Evolutionary conservation across 2,329 filamentous ascomycete species (phyloP).

Genomic region (Chrysosporium keratinophilum): DNA sequence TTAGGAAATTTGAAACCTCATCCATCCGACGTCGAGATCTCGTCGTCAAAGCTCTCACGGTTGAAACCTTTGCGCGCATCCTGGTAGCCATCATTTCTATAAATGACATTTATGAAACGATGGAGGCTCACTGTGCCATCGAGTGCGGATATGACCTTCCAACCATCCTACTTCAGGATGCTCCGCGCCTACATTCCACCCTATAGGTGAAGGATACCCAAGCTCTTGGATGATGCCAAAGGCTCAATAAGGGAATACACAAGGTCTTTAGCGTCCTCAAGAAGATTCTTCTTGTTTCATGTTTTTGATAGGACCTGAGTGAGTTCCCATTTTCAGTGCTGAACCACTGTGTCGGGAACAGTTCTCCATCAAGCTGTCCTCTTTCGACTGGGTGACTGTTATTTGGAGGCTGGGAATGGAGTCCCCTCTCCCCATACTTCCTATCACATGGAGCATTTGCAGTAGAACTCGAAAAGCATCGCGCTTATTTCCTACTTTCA

Average conservation of each 20-base stretch:
- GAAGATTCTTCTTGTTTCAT: background rate
- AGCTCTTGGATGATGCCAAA: background rate
- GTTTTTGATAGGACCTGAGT: background rate
- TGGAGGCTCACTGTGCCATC: background rate
- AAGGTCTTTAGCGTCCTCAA: background rate
- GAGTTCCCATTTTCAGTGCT: background rate
- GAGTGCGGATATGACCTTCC: background rate
- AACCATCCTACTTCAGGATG: constrained; percentile 1
- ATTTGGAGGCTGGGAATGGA: background rate
- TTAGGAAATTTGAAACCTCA: constrained; percentile 11
- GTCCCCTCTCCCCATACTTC: background rate
- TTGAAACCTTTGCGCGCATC: background rate
- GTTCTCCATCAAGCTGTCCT: background rate
- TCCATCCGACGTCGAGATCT: background rate
- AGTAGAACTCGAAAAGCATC: background rate
- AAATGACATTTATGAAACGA: constrained; percentile 6
- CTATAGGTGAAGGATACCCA: background rate
- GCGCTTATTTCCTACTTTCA: constrained; percentile 1
- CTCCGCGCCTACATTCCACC: background rate
- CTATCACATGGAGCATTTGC: background rate
- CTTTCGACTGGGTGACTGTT: background rate
- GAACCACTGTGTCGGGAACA: constrained; percentile 1
- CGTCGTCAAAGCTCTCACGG: background rate
- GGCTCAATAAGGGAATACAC: background rate
- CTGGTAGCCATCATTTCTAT: background rate